Evolutionary conservation across 345 rosid genomes (phyloP), one percentile per base, ranked within the genome.

Genomic region (Brassica nigra): DNA sequence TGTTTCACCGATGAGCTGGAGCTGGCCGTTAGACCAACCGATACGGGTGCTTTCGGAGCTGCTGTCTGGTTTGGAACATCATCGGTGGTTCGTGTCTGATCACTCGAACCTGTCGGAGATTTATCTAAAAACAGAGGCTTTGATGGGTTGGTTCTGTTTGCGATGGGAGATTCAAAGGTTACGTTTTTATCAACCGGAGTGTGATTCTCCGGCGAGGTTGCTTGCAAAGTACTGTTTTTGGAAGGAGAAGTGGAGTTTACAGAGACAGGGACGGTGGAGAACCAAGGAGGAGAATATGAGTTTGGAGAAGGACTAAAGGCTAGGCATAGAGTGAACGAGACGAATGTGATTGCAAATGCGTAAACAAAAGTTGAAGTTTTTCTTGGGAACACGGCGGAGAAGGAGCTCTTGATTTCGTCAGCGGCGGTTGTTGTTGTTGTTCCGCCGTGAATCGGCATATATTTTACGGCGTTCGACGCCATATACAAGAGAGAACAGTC

Each of bases 251-350:
- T 37, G 39, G 79, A 89, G 83, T 23, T 23, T 23, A 23, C 2
- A 23, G 27, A 23, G 27, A 23, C 27, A 23, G 27, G 27, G 27
- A 23, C 27, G 27, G 27, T 37, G 39, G 79, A 89, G 83, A 90
- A 85, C 92, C 89, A 89, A 28, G 86, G 98, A 72, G 97, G 98
- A 72, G 97, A 80, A 31, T 89, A 86, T 0, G 95, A 80, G 85
- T 85, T 83, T 0, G 85, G 65, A 79, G 98, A 91, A 75, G 98
- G 95, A 74, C 59, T 85, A 42, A 92, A 89, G 18, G 95, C 94
- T 28, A 92, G 78, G 79, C 90, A 95, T 28, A 86, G 85, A 67
- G 97, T 91, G 80, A 92, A 88, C 28, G 81, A 87, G 44, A 92
- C 90, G 68, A 92, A 92, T 15, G 89, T 86, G 57, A 89, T 82